Evolutionary conservation across 306 rosid genomes (phyloP).

Genomic region (Gynostemma pentaphyllum): DNA sequence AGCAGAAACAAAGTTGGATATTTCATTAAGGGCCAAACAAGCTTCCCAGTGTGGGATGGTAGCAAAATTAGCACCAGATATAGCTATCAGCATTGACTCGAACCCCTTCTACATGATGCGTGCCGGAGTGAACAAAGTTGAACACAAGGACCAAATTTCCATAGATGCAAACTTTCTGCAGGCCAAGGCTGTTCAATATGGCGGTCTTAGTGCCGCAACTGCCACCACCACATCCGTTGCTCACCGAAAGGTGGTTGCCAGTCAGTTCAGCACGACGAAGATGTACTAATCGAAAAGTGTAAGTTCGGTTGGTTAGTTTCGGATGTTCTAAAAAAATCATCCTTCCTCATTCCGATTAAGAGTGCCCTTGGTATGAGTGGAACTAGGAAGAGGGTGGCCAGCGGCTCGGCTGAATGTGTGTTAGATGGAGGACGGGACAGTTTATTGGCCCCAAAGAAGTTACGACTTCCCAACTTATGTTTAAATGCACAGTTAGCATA

Average conservation of each 20-base stretch:
- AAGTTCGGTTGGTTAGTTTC: slow-evolving; percentile 2
- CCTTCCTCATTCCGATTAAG: background rate
- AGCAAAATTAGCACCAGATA: slow-evolving; percentile 56
- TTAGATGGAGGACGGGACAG: background rate
- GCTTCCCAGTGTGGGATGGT: slow-evolving; percentile 48
- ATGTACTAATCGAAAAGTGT: slow-evolving; percentile 29
- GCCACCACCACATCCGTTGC: slow-evolving; percentile 32
- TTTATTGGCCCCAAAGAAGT: slow-evolving; percentile 9
- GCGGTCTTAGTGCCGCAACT: slow-evolving; percentile 36
- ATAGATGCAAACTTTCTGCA: slow-evolving; percentile 49
- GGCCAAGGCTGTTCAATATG: slow-evolving; percentile 41
- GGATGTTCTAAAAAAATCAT: background rate
- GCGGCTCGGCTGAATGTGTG: slow-evolving; percentile 1
- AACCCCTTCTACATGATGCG: slow-evolving; percentile 77
- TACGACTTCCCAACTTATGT: slow-evolving; percentile 16
- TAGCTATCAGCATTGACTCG: slow-evolving; percentile 58
- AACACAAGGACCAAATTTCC: slow-evolving; percentile 37
- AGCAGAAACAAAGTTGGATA: slow-evolving; percentile 28
- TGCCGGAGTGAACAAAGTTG: slow-evolving; percentile 51
- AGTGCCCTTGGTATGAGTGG: background rate
- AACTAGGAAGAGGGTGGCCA: background rate
- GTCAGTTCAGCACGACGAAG: slow-evolving; percentile 62
- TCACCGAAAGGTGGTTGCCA: slow-evolving; percentile 56
- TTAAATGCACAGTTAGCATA: slow-evolving; percentile 19
- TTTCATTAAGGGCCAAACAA: slow-evolving; percentile 23